Evolutionary conservation across 2,329 filamentous ascomycete species (phyloP), one percentile per base, ranked within the genome.

Genomic region (Colletotrichum neosansevieriae): DNA sequence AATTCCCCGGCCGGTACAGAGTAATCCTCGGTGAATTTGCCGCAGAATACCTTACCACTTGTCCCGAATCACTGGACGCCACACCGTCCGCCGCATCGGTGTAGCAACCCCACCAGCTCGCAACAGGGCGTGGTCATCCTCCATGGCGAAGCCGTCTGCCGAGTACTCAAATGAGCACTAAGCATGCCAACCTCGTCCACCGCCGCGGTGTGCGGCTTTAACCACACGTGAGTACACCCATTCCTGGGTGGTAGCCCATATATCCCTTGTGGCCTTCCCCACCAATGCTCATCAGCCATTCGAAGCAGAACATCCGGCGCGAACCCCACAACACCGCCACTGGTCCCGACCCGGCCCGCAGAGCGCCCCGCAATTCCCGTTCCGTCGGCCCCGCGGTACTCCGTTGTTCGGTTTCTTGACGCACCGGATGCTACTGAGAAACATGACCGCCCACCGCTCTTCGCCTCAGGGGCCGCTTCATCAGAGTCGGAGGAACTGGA

Each of bases 281-380:
- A 24, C 24, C 24, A 24, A 24, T 24, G 24, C 24, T 24, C 24
- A 24, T 24, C 24, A 24, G 24, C 24, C 4, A 24, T 36, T 19
- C 13, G 6, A 15, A n/a, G 13, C 24, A 53, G 59, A 10, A 15
- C 29, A 11, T 11, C 50, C n/a, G 61, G 11, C 11, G 54, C 17
- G 45, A 5, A 19, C 3, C 24, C 54, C 17, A 60, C 49, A 21
- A 44, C 40, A 21, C 61, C 66, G 54, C 54, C 61, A 2, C 12
- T 54, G 4, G 36, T 4, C 13, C 66, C 56, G 24, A 42, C 49
- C 3, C 13, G 9, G 12, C 49, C n/a, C 17, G 15, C 42, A 11
- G 49, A 56, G 4, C 66, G 62, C 34, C 66, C 66, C 66, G n/a
- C 49, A 49, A 66, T 69, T 42, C 49, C 66, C 40, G 62, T 60